phyloP scores from a whole-genome alignment of 345 rosid genomes.

The Citrus australasica region DNA sequence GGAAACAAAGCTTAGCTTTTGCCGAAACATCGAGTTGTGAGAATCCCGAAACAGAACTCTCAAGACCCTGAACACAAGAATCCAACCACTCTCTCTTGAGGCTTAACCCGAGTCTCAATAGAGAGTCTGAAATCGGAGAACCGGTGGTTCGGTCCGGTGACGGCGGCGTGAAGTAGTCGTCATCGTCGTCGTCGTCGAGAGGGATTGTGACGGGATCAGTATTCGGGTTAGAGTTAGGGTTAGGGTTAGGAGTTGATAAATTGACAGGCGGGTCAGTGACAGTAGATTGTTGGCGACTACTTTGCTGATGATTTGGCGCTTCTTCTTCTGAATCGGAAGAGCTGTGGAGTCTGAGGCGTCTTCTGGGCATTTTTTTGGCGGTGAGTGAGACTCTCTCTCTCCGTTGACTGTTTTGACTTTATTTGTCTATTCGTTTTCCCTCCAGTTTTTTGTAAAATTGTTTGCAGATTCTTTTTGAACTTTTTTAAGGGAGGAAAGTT shows the following conservation, averaged over 20 bases:
- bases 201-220: conserved; percentile 35
- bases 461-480: not conserved
- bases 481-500: not conserved
- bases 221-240: conserved; percentile 19
- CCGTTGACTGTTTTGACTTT: not conserved
- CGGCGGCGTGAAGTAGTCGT: conserved; percentile 40
- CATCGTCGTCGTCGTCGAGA: conserved; percentile 43
- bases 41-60: conserved; percentile 42
- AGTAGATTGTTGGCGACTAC: conserved; percentile 1
- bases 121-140: conserved; percentile 43
- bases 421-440: conserved; percentile 11
- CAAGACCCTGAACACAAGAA: conserved; percentile 49
- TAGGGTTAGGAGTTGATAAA: conserved; percentile 10
- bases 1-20: conserved; percentile 78
- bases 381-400: not conserved
- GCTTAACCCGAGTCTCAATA: conserved; percentile 57
- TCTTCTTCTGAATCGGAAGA: conserved; percentile 57
- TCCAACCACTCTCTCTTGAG: conserved; percentile 67
- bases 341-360: conserved; percentile 49
- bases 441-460: conserved; percentile 6
- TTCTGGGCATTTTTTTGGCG: conserved; percentile 39
- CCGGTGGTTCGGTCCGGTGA: conserved; percentile 30
- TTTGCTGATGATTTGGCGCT: conserved; percentile 23
- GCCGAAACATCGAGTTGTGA: conserved; percentile 35
- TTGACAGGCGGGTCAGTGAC: conserved; percentile 17